Conservation (phyloP, 148 eudicot genomes). For the Limonium bicolor region DNA sequence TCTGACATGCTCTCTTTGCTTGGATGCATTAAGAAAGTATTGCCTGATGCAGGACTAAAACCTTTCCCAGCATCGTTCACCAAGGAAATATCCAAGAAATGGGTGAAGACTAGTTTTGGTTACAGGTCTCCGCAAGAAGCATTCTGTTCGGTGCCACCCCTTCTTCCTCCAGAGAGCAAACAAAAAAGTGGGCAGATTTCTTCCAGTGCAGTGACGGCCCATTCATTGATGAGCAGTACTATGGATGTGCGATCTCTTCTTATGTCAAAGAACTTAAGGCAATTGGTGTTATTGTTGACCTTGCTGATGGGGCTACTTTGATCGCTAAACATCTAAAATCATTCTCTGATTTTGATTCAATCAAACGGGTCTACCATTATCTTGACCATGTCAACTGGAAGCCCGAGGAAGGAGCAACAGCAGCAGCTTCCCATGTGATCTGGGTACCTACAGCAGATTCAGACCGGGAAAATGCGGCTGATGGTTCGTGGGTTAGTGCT, state of each 20-base stretch:
- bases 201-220: constrained; percentile 39
- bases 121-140: constrained; percentile 32
- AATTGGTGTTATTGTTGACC: constrained; percentile 27
- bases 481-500: constrained; percentile 34
- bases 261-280: constrained; percentile 28
- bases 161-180: too few relatives aligned
- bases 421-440: constrained; percentile 6
- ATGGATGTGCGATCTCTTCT: constrained; percentile 20
- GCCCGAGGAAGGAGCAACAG: too few relatives aligned
- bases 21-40: too few relatives aligned
- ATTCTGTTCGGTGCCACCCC: constrained; percentile 20
- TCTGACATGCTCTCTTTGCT: too few relatives aligned
- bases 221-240: constrained; percentile 42
- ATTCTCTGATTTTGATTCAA: constrained; percentile 15
- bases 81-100: constrained; percentile 9
- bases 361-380: constrained; percentile 28
- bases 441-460: too few relatives aligned
- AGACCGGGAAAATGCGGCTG: constrained; percentile 1
- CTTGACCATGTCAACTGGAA: constrained; percentile 22
- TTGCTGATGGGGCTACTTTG: constrained; percentile 14
- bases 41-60: too few relatives aligned
- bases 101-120: constrained; percentile 45
- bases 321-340: constrained; percentile 23
- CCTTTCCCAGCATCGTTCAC: constrained; percentile 19
- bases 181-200: constrained; percentile 10